phyloP scores from a whole-genome alignment of 1,284 basidiomycete genomes.

The Melampsora americana region DNA sequence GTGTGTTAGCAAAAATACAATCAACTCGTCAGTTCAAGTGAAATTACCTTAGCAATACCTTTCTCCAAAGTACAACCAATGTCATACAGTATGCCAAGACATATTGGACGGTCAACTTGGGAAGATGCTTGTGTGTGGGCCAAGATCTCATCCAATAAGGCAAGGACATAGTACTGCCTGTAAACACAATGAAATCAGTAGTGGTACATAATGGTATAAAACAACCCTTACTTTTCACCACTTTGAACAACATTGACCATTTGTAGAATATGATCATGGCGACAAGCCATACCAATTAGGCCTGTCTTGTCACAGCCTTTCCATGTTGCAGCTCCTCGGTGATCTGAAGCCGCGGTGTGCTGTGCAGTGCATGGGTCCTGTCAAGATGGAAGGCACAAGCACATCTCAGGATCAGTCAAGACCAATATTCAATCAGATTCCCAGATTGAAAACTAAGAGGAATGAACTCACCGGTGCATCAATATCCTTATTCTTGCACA shows the following conservation, averaged over 20 bases:
- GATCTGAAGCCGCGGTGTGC: slow-evolving; percentile 7
- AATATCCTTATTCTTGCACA: no score
- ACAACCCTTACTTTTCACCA: not conserved
- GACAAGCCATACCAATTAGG: slow-evolving; percentile 15
- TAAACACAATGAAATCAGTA: not conserved
- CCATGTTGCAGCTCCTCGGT: not conserved
- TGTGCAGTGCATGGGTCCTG: not conserved
- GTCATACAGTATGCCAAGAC: slow-evolving; percentile 10
- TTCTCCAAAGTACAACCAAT: slow-evolving; percentile 19
- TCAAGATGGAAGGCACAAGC: no score
- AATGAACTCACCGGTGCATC: no score
- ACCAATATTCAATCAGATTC: no score
- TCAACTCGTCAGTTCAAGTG: no score
- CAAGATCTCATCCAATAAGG: not conserved
- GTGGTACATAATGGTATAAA: no score
- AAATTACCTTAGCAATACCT: not conserved
- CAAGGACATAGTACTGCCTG: no score
- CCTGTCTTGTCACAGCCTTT: slow-evolving; percentile 20
- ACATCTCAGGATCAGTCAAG: no score
- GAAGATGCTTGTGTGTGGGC: not conserved
- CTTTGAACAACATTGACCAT: no score
- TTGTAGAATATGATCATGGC: slow-evolving; percentile 11
- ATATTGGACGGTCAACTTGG: not conserved
- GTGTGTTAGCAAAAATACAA: not conserved
- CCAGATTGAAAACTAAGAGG: no score